Conservation (phyloP, 225 moss, liverwort and hornwort species). For the Climacium dendroides region DNA sequence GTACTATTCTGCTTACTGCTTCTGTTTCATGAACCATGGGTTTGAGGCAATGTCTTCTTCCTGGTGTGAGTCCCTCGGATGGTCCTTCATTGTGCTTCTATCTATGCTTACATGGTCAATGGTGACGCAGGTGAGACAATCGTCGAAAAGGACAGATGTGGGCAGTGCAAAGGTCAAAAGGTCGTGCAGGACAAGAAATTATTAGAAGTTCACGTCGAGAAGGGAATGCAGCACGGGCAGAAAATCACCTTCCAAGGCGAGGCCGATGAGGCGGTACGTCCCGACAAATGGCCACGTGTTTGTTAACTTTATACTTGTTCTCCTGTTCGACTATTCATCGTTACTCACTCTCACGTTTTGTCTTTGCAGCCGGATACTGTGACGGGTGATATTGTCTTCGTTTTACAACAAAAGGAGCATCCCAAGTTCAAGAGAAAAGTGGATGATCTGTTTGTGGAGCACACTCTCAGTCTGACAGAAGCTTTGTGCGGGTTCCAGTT, state of each 20-base stretch:
- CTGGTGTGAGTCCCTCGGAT: too few relatives aligned
- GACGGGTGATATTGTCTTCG: slow-evolving; percentile 90
- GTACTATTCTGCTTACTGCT: not conserved
- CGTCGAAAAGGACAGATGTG: slow-evolving; percentile 78
- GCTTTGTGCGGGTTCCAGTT: slow-evolving; percentile 89
- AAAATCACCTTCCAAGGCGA: slow-evolving; percentile 38
- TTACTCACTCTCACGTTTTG: not conserved
- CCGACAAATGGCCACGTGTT: not conserved
- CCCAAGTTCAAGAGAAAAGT: slow-evolving; percentile 79
- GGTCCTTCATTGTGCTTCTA: not conserved
- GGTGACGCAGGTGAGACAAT: slow-evolving; percentile 59
- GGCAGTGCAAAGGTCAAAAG: slow-evolving; percentile 81
- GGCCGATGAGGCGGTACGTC: slow-evolving; percentile 37
- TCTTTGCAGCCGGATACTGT: slow-evolving; percentile 60
- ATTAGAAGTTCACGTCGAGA: slow-evolving; percentile 36
- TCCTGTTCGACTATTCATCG: not conserved
- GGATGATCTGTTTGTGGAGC: slow-evolving; percentile 84
- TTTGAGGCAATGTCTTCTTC: not conserved
- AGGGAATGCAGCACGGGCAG: slow-evolving; percentile 34
- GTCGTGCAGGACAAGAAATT: slow-evolving; percentile 48
- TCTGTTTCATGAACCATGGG: too few relatives aligned
- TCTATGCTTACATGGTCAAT: not conserved
- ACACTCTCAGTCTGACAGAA: slow-evolving; percentile 61
- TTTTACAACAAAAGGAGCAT: slow-evolving; percentile 84
- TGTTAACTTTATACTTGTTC: not conserved